Evolutionary conservation across 2,329 filamentous ascomycete genomes (phyloP), one percentile per base, ranked within the genome.

Genomic region (Paramyrothecium sp.): DNA sequence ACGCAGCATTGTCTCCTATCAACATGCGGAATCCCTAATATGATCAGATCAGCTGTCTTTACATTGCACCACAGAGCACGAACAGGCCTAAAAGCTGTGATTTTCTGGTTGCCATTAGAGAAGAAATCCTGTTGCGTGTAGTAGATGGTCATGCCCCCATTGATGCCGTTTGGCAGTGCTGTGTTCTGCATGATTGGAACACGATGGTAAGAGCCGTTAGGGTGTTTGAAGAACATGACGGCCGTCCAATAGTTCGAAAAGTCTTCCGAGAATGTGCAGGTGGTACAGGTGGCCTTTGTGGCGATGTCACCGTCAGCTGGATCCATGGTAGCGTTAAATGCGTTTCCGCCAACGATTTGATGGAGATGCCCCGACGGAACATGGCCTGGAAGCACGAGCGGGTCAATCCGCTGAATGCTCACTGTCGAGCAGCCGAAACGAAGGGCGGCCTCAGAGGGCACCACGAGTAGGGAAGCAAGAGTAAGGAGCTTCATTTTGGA

Each of bases 171-270:
- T 20, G 49, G 49, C 21, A 51, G n/a, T n/a, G 49, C 49, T n/a
- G 56, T 54, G 34, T 58, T 57, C 30, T 57, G 55, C 41, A 60
- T 56, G 44, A 60, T 56, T n/a, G 58, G 58, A 44, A 61, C 58
- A n/a, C 54, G 56, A 34, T 60, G 56, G 56, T 56, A 60, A 13
- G 56, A 52, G 7, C 58, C 58, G 47, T 60, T 58, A 51, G 48
- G 48, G 34, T 58, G 56, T 44, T 58, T 58, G 54, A 56, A 58
- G 49, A 54, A 60, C 51, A 60, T 49, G 48, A 56, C 53, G 22
- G 58, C 58, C n/a, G 58, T 60, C 58, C 58, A 60, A 52, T 60
- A 60, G 58, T 60, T 60, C 22, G 58, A 60, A 19, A 60, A 56
- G 34, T 60, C 58, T 47, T 60, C 58, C 2, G 54, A 51, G n/a